phyloP scores from a whole-genome alignment of 2,329 filamentous ascomycete genomes.

The Cladosporium sp. region DNA sequence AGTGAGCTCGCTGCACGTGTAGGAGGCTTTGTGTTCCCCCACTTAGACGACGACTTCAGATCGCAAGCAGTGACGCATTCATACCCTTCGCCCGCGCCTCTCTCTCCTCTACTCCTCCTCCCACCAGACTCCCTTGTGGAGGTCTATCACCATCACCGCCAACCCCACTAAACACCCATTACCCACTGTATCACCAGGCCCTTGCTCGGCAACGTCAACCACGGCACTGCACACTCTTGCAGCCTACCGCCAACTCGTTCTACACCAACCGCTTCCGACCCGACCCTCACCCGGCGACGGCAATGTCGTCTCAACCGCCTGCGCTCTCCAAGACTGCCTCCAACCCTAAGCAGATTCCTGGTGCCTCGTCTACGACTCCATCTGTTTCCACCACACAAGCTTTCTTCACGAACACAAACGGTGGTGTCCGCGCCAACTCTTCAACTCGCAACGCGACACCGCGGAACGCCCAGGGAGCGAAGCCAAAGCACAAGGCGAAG shows the following conservation, averaged over 20 bases:
- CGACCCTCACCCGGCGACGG: neutral
- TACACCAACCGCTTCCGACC: neutral
- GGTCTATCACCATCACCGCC: conserved; percentile 1
- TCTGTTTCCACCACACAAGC: conserved; percentile 41
- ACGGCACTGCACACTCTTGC: neutral
- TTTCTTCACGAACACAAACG: conserved; percentile 40
- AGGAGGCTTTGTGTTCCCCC: conserved; percentile 1
- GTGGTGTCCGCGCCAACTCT: conserved; percentile 37
- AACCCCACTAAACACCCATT: neutral
- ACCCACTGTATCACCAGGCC: conserved; percentile 14
- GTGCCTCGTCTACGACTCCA: conserved; percentile 32
- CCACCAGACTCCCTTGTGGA: conserved; percentile 17
- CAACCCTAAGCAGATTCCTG: conserved; percentile 35
- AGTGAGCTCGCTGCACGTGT: neutral
- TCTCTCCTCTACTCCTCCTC: conserved; percentile 9
- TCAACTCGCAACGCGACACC: conserved; percentile 42
- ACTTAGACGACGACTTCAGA: neutral
- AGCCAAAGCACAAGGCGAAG: conserved; percentile 80
- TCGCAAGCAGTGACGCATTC: neutral
- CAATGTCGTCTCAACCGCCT: conserved; percentile 43
- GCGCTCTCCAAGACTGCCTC: conserved; percentile 19
- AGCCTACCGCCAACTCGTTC: neutral
- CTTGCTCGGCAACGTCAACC: neutral
- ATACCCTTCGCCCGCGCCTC: neutral
- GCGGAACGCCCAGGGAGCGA: conserved; percentile 70